Evolutionary conservation across 768 basidiomycete species (phyloP).

Genomic region (Mycena alexandri): DNA sequence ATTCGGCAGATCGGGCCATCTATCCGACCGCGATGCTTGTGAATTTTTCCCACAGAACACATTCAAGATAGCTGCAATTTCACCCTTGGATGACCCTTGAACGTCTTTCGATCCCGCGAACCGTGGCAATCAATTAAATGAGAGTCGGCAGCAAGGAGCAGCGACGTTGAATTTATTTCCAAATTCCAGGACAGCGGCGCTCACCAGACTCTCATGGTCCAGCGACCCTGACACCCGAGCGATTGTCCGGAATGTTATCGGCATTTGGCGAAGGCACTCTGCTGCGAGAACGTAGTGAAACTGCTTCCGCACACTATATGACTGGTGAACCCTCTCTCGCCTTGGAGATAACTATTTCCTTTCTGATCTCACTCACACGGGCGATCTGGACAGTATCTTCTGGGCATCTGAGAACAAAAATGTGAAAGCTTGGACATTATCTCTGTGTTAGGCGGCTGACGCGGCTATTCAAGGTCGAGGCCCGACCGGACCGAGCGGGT

Average conservation of each 20-base stretch:
- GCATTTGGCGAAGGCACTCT: neutral
- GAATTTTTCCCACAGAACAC: neutral
- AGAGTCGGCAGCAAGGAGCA: too few species aligned
- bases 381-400: too few species aligned
- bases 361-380: too few species aligned
- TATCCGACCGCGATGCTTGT: conserved; percentile 5
- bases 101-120: conserved; percentile 5
- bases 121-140: conserved; percentile 1
- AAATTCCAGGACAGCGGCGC: too few species aligned
- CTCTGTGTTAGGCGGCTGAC: too few species aligned
- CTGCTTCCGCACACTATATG: neutral
- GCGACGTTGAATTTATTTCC: too few species aligned
- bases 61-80: neutral
- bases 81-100: neutral
- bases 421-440: too few species aligned
- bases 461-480: too few species aligned
- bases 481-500: too few species aligned
- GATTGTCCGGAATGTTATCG: neutral
- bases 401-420: too few species aligned
- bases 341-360: too few species aligned
- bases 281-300: neutral
- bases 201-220: conserved; percentile 14
- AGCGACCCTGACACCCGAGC: conserved; percentile 8
- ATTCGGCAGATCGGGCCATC: conserved; percentile 22
- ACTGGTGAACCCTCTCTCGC: neutral